These are phyloP conservation scores for Harringtonia aguacate DNA, from an alignment of 2,329 filamentous ascomycete genomes.

Conservation along the genomic window DNA sequence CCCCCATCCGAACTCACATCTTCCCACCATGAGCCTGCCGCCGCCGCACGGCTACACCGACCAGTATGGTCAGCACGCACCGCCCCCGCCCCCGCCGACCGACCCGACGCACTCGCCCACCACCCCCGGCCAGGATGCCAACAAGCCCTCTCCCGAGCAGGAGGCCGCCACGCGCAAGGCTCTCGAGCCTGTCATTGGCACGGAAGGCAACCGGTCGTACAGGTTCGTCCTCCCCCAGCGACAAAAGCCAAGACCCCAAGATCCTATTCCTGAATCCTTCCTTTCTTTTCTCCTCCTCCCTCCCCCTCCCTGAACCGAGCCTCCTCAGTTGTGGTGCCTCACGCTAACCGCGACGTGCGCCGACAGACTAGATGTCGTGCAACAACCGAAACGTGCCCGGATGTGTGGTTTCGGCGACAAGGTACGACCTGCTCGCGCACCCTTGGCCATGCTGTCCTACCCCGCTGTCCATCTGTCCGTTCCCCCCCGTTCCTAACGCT, in stretches of 20 bases:
- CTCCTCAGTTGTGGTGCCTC: background rate
- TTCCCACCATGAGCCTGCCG: constrained; percentile 9
- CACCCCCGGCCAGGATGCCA: constrained; percentile 2
- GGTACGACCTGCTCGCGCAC: constrained; percentile 32
- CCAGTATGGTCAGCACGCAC: constrained; percentile 8
- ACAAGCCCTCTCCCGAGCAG: constrained; percentile 10
- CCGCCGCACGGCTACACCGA: constrained; percentile 10
- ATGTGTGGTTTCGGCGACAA: constrained; percentile 99
- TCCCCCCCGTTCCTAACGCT: background rate
- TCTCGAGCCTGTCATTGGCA: constrained; percentile 11
- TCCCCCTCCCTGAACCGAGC: background rate
- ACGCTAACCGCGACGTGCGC: constrained; percentile 2
- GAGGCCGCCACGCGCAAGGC: constrained; percentile 12
- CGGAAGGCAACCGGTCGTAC: constrained; percentile 11
- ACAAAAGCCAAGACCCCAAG: no score
- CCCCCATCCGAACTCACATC: constrained; percentile 5
- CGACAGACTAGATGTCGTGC: constrained; percentile 62
- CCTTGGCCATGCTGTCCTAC: background rate
- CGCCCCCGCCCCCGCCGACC: background rate
- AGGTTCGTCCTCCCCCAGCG: constrained; percentile 6
- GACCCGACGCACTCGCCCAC: constrained; percentile 5
- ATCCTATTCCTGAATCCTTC: background rate
- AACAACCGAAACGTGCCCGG: constrained; percentile 84
- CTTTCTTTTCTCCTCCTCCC: background rate
- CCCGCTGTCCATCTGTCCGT: background rate